Evolutionary conservation across 352 stramenopile genomes (phyloP), one percentile per base, ranked within the genome.

Genomic region (Phytophthora pisi): DNA sequence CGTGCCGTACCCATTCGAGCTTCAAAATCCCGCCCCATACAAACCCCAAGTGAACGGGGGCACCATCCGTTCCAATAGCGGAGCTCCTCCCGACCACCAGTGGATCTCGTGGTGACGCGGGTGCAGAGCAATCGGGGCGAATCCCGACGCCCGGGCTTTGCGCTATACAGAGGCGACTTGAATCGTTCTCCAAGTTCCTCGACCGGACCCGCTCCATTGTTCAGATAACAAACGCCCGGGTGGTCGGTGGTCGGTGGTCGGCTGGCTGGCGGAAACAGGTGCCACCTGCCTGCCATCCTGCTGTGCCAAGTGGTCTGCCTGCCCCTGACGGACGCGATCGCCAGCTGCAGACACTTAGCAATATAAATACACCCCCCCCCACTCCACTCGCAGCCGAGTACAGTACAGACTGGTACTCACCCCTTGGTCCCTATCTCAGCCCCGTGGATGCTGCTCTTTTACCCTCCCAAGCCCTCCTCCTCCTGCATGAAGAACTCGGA

Each of bases 401-500:
- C 34, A 30, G 26, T 30, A 30, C 26, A 30, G 26, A 30, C 26
- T 30, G 26, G 28, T 42, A 15, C 34, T 15, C 49, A 6, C 6
- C 45, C n/a, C 57, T 64, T 63, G 56, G 61, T 66, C 70, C 70
- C 70, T 66, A 75, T 72, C 62, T 73, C 63, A 78, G 50, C 43
- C 28, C 64, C 45, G 59, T 76, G 68, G 49, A 78, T 76, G 72
- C 61, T 75, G 38, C 70, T 62, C 24, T 69, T 66, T 64, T 28
- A 46, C 40, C 20, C 57, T 49, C 36, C 46, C 46, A 61, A 63
- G 50, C 43, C 20, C 20, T 20, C 40, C 20, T 20, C 40, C 38
- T 61, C 57, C 57, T 76, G 51, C 57, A 79, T 79, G 68, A 74
- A 76, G 50, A 79, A 79, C 55, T 45, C 62, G 18, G 50, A 49